Evolutionary conservation across 352 stramenopile species (phyloP).

Genomic region (Hyaloperonospora arabidopsidis): DNA sequence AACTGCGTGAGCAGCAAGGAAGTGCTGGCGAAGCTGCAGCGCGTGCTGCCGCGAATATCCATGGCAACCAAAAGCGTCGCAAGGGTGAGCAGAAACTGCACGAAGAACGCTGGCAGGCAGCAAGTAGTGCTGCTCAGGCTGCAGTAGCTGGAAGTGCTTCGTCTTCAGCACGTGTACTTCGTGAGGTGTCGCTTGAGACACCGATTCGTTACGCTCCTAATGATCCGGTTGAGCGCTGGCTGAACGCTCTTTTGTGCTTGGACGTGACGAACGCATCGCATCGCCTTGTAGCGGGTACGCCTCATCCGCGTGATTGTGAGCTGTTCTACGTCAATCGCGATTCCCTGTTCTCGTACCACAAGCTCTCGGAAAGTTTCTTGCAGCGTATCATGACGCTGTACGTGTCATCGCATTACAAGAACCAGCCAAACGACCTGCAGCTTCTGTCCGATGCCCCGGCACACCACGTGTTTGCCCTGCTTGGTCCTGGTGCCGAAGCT

Average conservation of each 20-base stretch:
- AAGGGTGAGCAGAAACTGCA: conserved; percentile 96
- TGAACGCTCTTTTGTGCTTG: conserved; percentile 96
- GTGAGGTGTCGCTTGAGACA: conserved; percentile 93
- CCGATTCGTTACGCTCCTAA: conserved; percentile 95
- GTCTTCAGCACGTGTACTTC: conserved; percentile 71
- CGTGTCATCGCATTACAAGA: conserved; percentile 99
- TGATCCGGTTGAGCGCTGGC: conserved; percentile 96
- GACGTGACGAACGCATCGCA: conserved; percentile 81
- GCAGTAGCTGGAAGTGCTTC: conserved; percentile 31
- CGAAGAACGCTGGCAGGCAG: conserved; percentile 92
- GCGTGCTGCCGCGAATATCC: conserved; percentile 56
- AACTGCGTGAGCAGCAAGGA: conserved; percentile 92
- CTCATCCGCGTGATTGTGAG: conserved; percentile 94
- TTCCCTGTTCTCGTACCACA: conserved; percentile 99
- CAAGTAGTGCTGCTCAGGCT: conserved; percentile 78
- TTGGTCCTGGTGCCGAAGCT: conserved; percentile 90
- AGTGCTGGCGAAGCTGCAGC: conserved; percentile 51
- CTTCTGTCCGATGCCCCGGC: conserved; percentile 97
- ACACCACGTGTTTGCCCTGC: conserved; percentile 96
- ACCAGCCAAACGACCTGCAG: conserved; percentile 99
- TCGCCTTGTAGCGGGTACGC: conserved; percentile 88
- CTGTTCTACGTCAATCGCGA: conserved; percentile 99
- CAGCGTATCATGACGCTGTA: conserved; percentile 94
- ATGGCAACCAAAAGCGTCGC: conserved; percentile 86
- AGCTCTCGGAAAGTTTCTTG: conserved; percentile 94